Conservation (phyloP, 2,329 filamentous ascomycete genomes). For the Trichoderma sp. region DNA sequence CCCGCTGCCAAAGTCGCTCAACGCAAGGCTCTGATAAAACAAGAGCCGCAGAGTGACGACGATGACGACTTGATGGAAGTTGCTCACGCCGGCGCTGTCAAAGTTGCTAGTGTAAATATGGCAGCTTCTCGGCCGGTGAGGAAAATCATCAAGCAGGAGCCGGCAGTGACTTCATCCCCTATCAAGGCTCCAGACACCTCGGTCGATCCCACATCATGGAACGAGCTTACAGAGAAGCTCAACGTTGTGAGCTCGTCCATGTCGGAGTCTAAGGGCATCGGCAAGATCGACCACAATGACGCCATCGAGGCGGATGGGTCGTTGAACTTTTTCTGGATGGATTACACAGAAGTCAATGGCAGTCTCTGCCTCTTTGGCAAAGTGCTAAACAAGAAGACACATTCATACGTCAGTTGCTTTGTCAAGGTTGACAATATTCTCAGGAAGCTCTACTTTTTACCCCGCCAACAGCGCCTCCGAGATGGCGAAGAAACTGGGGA, state of each 20-base stretch:
- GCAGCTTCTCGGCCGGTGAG: constrained; percentile 69
- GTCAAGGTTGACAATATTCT: constrained; percentile 94
- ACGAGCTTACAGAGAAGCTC: constrained; percentile 76
- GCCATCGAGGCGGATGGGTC: constrained; percentile 93
- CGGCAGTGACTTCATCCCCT: constrained; percentile 74
- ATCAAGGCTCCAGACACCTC: constrained; percentile 54
- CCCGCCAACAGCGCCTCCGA: constrained; percentile 59
- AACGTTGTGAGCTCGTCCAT: constrained; percentile 78
- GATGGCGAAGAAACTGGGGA: constrained; percentile 68
- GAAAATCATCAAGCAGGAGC: constrained; percentile 65
- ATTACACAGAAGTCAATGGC: constrained; percentile 90
- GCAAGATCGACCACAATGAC: constrained; percentile 79
- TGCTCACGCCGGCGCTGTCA: constrained; percentile 68
- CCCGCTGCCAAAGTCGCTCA: constrained; percentile 76
- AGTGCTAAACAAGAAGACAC: constrained; percentile 82
- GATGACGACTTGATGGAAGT: constrained; percentile 87
- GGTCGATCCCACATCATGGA: constrained; percentile 84
- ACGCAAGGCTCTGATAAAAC: constrained; percentile 58
- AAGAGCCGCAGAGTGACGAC: constrained; percentile 59
- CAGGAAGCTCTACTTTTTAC: constrained; percentile 89
- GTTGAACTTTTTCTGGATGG: constrained; percentile 92
- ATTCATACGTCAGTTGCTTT: constrained; percentile 82
- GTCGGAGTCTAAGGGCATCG: constrained; percentile 60
- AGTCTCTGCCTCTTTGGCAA: constrained; percentile 94
- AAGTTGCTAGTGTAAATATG: constrained; percentile 75